A percentile compares a stretch with the other conserved stretches of the same genome.
These are phyloP conservation scores for Boletus rufocinnamomeus DNA, from an alignment of 768 basidiomycete genomes.

Conservation along the genomic window DNA sequence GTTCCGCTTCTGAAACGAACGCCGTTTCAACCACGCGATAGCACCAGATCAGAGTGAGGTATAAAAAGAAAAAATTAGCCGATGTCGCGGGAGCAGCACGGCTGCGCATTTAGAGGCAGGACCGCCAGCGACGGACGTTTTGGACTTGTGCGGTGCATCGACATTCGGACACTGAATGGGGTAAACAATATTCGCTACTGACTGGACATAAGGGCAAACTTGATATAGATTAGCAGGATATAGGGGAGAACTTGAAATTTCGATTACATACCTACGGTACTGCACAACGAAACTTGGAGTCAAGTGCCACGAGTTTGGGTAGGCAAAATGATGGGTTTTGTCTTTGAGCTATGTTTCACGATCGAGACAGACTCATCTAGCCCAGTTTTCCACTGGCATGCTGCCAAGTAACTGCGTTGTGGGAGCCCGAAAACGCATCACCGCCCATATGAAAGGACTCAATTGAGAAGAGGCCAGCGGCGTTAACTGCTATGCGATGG, in stretches of 20 bases:
- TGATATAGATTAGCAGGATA: background rate
- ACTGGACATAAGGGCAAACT: too few species aligned
- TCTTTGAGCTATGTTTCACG: background rate
- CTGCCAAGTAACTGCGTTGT: background rate
- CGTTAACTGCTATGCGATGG: too few species aligned
- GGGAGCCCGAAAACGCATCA: background rate
- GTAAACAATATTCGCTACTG: background rate
- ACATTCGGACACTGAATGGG: background rate
- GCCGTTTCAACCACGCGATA: background rate
- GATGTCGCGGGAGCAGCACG: background rate
- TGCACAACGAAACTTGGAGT: background rate
- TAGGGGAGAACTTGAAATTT: background rate
- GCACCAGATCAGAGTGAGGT: background rate
- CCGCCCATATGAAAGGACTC: too few species aligned
- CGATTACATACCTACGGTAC: background rate
- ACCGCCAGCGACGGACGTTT: too few species aligned
- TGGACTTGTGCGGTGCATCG: background rate
- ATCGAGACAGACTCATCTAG: background rate
- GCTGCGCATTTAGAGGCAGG: too few species aligned
- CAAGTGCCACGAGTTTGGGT: background rate
- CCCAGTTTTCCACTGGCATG: too few species aligned
- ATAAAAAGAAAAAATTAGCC: background rate
- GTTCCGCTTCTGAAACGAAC: background rate
- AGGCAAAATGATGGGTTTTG: background rate
- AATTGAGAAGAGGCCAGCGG: background rate